Percentiles rank a stretch among this genome's conserved stretches.
phyloP scores from a whole-genome alignment of 2,329 filamentous ascomycete genomes.

The Dothideomycetidae sp. region DNA sequence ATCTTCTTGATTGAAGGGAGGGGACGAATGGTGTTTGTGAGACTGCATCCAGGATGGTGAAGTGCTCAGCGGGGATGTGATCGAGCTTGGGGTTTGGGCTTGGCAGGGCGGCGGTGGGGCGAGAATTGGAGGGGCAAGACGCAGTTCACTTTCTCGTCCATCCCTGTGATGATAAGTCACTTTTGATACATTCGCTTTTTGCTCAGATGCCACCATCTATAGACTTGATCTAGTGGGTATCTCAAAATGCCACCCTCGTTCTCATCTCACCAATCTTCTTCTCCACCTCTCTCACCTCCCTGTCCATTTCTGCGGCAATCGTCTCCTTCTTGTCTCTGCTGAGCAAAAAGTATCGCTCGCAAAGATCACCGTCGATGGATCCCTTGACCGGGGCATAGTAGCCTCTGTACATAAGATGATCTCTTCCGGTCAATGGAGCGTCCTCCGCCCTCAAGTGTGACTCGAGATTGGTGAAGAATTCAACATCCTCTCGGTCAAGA shows the following conservation, averaged over 20 bases:
- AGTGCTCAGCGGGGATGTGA: no score
- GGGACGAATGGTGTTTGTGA: no score
- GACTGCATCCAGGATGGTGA: no score
- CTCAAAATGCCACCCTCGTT: conserved; percentile 25
- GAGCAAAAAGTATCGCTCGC: conserved; percentile 76
- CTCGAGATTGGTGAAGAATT: conserved; percentile 94
- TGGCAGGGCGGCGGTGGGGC: no score
- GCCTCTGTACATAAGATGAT: conserved; percentile 87
- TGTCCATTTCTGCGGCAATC: conserved; percentile 85
- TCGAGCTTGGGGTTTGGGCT: no score
- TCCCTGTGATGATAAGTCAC: no score
- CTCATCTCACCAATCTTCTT: conserved; percentile 55
- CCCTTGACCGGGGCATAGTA: conserved; percentile 97
- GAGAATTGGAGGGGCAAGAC: no score
- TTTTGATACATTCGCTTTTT: no score
- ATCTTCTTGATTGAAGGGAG: no score
- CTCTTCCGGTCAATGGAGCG: conserved; percentile 73
- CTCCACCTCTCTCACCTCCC: conserved; percentile 85
- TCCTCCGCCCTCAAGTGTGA: conserved; percentile 76
- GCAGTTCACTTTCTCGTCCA: no score
- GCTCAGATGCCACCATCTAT: no score
- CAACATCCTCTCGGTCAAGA: conserved; percentile 77
- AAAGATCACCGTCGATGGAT: conserved; percentile 90
- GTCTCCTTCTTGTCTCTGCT: conserved; percentile 83
- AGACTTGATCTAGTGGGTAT: no score